Conservation (phyloP, 23 red algal species). For the Gracilaria vermiculophylla region DNA sequence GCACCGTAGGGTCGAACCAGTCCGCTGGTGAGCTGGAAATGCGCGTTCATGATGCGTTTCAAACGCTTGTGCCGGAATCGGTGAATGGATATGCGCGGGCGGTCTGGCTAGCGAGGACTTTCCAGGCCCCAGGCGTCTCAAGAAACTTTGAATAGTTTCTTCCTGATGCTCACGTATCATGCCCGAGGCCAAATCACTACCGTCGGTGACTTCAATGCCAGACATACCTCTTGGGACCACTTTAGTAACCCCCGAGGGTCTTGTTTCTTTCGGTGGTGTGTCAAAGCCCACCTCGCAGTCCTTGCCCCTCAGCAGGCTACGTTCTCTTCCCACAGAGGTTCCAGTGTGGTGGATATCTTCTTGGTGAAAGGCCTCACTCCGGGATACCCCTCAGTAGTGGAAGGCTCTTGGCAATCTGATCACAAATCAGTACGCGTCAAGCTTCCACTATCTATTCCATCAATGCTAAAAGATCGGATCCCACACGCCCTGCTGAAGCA, state of each 20-base stretch:
- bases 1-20: too few relatives aligned
- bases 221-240: not conserved
- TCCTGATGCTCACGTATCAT: not conserved
- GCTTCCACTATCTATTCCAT: not conserved
- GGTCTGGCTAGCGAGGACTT: too few relatives aligned
- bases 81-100: too few relatives aligned
- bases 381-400: not conserved
- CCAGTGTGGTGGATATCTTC: slow-evolving; percentile 19
- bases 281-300: not conserved
- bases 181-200: not conserved
- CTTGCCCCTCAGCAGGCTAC: not conserved
- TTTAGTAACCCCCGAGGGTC: not conserved
- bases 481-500: not conserved
- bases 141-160: not conserved
- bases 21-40: too few relatives aligned
- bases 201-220: not conserved
- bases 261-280: not conserved
- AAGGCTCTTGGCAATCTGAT: not conserved
- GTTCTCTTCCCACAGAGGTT: not conserved
- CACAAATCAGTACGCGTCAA: not conserved
- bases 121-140: not conserved
- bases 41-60: too few relatives aligned
- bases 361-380: not conserved
- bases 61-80: too few relatives aligned
- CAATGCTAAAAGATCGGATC: not conserved